Evolutionary conservation across 345 rosid species (phyloP).

Genomic region (Camelina laxa): DNA sequence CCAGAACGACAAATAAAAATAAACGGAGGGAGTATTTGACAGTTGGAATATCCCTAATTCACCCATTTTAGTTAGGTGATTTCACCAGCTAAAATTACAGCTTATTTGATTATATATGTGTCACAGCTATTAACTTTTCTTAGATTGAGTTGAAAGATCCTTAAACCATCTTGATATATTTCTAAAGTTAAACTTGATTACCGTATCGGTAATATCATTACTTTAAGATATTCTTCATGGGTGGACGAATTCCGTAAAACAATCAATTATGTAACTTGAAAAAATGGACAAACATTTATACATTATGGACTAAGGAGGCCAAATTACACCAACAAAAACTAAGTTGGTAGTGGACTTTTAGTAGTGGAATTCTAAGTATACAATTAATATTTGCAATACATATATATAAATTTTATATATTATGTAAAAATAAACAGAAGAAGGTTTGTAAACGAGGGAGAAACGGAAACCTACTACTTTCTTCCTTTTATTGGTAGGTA

Average conservation of each 20-base stretch:
- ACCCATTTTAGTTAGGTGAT: no score
- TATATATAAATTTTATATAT: background rate
- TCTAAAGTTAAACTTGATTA: conserved; percentile 29
- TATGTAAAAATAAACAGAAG: background rate
- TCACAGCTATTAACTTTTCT: background rate
- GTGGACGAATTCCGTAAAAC: conserved; percentile 18
- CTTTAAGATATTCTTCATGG: conserved; percentile 7
- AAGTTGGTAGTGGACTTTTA: conserved; percentile 1
- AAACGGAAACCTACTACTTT: conserved; percentile 11
- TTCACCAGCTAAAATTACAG: background rate
- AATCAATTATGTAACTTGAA: conserved; percentile 32
- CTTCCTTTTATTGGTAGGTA: conserved; percentile 34
- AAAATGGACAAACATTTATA: conserved; percentile 3
- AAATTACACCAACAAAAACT: background rate
- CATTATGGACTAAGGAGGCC: conserved; percentile 1
- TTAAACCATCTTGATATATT: conserved; percentile 1
- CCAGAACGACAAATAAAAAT: no score
- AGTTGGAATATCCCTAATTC: no score
- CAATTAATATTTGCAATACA: conserved; percentile 8
- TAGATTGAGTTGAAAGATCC: conserved; percentile 39
- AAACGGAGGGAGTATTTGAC: no score
- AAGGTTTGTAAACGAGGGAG: conserved; percentile 12
- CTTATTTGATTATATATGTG: background rate
- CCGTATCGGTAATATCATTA: conserved; percentile 13
- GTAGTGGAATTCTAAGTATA: conserved; percentile 32